Evolutionary conservation across 768 basidiomycete species (phyloP), one percentile per base, ranked within the genome.

Genomic region (Tylopilus vinaceipallidus): DNA sequence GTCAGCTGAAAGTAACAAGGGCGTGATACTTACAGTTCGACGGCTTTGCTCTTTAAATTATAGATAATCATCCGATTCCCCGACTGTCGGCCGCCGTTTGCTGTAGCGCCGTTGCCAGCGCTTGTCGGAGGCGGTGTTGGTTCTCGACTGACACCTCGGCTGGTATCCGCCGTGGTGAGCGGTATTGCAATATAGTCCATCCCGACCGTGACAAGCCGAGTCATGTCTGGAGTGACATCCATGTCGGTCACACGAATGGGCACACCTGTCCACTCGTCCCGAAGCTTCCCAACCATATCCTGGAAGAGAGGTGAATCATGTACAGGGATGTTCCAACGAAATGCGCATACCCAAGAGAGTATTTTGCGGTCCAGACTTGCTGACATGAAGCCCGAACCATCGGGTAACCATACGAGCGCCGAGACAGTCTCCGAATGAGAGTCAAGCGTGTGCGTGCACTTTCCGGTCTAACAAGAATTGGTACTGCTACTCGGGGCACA

Each of bases 311-410:
- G 49, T 54, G 52, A 58, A 45, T 53, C 29, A 16, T 45, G 36
- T 46, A 39, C 37, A 26, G 32, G 16, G 12, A 43, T 19, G 10
- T 4, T 52, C 35, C 46, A 30, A 33, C 11, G 40, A 37, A 39
- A 45, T 46, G 34, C 42, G 64, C 81, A 41, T 69, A 92, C 93
- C 92, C 92, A 95, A 49, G 85, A 80, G 37, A 85, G 77, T 50
- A 91, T 83, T 68, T 83, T 86, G 54, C 84, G 82, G 67, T 98
- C 95, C 62, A 95, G 74, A 36, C 88, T 88, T 42, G 86, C 87
- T 11, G 93, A 95, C 57, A 97, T 80, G 65, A 98, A 97, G 8
- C 91, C 92, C 19, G 83, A 82, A 29, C 87, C 87, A 65, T 97
- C 89, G 17, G 92, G 88, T 34, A 93, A 73, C 91, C 93, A 98